A percentile compares a stretch with the other conserved stretches of the same genome.
Evolutionary conservation across 306 rosid genomes (phyloP).

Genomic region (Casuarina cunninghamiana): DNA sequence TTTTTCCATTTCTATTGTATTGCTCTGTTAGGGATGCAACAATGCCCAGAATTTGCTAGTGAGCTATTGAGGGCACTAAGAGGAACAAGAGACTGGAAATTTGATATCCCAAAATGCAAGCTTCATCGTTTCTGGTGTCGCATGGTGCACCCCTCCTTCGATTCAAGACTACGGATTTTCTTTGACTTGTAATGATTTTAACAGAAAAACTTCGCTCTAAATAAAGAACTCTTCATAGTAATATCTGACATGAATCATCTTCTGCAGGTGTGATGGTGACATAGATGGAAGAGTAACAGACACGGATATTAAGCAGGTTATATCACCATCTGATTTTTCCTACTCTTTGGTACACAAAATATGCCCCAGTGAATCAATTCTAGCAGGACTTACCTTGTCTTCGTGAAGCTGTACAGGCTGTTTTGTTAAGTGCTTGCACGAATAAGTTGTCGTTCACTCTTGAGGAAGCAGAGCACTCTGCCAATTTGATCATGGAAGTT

Average conservation of each 20-base stretch:
- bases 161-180: constrained; percentile 61
- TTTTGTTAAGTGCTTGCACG: constrained; percentile 58
- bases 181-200: constrained; percentile 63
- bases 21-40: constrained; percentile 59
- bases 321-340: neutral
- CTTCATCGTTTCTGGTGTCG: constrained; percentile 58
- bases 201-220: too few relatives aligned
- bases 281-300: constrained; percentile 71
- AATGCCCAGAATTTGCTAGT: constrained; percentile 61
- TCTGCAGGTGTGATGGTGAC: constrained; percentile 69
- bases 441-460: constrained; percentile 68
- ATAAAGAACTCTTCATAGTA: too few relatives aligned
- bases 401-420: constrained; percentile 44
- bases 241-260: neutral
- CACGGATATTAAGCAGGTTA: constrained; percentile 70
- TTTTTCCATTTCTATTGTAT: neutral
- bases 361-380: neutral
- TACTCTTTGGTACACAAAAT: neutral
- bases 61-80: constrained; percentile 71
- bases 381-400: constrained; percentile 10
- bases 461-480: constrained; percentile 77
- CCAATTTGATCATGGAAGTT: constrained; percentile 65
- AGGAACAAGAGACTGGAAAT: constrained; percentile 49
- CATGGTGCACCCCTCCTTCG: constrained; percentile 48
- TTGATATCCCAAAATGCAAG: constrained; percentile 56